Evolutionary conservation across 768 basidiomycete species (phyloP).

Genomic region (Suillus clintonianus): DNA sequence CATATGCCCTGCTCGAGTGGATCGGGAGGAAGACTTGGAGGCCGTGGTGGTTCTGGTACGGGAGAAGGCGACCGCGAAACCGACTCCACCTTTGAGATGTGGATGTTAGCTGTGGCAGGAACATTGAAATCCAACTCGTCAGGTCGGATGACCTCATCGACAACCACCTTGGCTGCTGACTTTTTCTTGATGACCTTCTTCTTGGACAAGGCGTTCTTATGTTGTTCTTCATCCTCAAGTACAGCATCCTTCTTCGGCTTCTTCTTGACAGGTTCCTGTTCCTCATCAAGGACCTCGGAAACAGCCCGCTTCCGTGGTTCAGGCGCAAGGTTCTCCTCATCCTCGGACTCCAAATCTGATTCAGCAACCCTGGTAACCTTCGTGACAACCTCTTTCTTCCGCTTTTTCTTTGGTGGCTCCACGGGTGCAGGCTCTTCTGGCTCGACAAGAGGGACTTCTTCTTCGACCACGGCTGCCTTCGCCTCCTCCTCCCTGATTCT

Average conservation of each 20-base stretch:
- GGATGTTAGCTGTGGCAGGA: slow-evolving; percentile 53
- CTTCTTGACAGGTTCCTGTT: slow-evolving; percentile 49
- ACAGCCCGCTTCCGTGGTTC: slow-evolving; percentile 46
- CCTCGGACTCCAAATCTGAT: slow-evolving; percentile 61
- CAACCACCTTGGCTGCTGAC: slow-evolving; percentile 33
- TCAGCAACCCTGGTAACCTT: slow-evolving; percentile 38
- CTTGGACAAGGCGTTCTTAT: slow-evolving; percentile 26
- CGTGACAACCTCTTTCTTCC: slow-evolving; percentile 48
- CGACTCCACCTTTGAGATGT: slow-evolving; percentile 44
- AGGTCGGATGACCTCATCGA: slow-evolving; percentile 54
- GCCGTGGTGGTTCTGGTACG: slow-evolving; percentile 41
- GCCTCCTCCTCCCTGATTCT: slow-evolving; percentile 37
- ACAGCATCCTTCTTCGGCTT: slow-evolving; percentile 25
- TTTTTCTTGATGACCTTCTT: slow-evolving; percentile 40
- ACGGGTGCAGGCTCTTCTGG: slow-evolving; percentile 37
- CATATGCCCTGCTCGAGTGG: slow-evolving; percentile 59
- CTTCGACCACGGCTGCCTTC: slow-evolving; percentile 22
- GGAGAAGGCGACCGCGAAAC: slow-evolving; percentile 54
- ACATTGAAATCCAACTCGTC: slow-evolving; percentile 50
- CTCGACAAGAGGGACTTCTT: slow-evolving; percentile 25
- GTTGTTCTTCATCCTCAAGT: slow-evolving; percentile 25
- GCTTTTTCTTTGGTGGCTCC: slow-evolving; percentile 59
- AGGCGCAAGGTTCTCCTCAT: slow-evolving; percentile 44
- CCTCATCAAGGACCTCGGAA: slow-evolving; percentile 42
- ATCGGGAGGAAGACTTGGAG: slow-evolving; percentile 52